Conservation (phyloP, 2,329 filamentous ascomycete species). For the Pseudogymnoascus sp. region DNA sequence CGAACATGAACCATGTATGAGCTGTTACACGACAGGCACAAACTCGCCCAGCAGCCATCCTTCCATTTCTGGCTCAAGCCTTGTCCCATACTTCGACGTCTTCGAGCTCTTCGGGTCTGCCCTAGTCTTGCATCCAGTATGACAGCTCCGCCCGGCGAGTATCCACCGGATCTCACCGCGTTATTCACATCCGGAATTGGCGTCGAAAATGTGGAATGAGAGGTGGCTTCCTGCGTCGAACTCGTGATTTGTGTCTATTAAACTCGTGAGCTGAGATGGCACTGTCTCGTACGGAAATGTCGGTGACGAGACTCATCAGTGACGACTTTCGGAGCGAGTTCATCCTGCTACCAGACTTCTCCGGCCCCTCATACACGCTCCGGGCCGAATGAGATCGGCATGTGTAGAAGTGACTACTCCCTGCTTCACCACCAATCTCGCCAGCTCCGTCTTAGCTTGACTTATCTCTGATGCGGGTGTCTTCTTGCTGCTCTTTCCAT, state of each 20-base stretch:
- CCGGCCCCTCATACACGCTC: not conserved
- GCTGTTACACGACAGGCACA: too few species aligned
- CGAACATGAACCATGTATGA: too few species aligned
- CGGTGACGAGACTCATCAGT: not conserved
- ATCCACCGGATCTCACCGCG: not conserved
- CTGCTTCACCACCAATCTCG: not conserved
- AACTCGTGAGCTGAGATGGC: conserved; percentile 2
- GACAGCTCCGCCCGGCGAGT: too few species aligned
- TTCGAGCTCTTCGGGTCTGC: too few species aligned
- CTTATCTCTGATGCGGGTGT: not conserved
- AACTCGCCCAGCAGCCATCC: too few species aligned
- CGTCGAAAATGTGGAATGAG: not conserved
- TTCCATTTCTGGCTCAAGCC: too few species aligned
- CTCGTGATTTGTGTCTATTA: not conserved
- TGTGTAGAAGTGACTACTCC: not conserved
- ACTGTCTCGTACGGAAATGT: conserved; percentile 1
- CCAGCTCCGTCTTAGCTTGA: not conserved
- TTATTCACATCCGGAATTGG: not conserved
- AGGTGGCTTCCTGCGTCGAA: not conserved
- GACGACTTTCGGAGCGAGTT: not conserved
- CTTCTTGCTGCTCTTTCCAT: not conserved
- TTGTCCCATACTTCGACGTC: too few species aligned
- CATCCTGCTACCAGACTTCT: not conserved
- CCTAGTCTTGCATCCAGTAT: too few species aligned
- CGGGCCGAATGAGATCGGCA: not conserved